Base-by-base conservation (phyloP, 208 protist genomes). In the Balamuthia mandrillaris region DNA sequence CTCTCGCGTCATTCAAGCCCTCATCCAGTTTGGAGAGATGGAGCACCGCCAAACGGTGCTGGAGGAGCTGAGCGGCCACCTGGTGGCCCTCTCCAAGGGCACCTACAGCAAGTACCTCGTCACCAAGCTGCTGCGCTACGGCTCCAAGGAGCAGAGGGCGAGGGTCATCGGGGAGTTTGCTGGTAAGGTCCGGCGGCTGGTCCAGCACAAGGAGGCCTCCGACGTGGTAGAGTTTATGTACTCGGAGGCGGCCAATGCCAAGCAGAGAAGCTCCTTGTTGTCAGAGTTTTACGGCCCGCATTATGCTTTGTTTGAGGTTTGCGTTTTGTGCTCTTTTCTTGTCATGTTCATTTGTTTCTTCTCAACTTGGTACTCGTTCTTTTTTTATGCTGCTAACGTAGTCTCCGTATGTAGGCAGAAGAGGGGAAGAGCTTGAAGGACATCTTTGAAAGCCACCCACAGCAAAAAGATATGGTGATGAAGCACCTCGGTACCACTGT, bases 261-360 rank as follows among this genome's bases (percentile, higher is more conserved):
- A 27, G 44, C 72, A 81, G 70, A 33, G 63, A 18, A 33, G 63
- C 18, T 18, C 72, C 41, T 49, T 81, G 4, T 33, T 81, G 44
- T 41, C 72, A 41, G 72, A 81, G 72, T 81, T 81, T 27, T 81
- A 81, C 33, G 72, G 72, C 14, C 72, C 72, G 31, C 72, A 81
- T 18, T 81, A 61, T 29, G 72, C 72, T 1, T 33, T 81, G 24
- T 81, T 81, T 49, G 45, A 81, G 9, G 16, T 37, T 21, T 27
- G 51, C 33, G 33, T 27, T 1, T 49, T 41, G 31, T 41, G n/a
- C n/a, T n/a, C n/a, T n/a, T n/a, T n/a, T n/a, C n/a, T n/a, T n/a
- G n/a, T n/a, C n/a, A n/a, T n/a, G n/a, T n/a, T n/a, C n/a, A n/a
- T n/a, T n/a, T n/a, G n/a, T n/a, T n/a, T n/a, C n/a, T n/a, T n/a